Conservation (phyloP, 345 rosid genomes). For the Theobroma cacao region DNA sequence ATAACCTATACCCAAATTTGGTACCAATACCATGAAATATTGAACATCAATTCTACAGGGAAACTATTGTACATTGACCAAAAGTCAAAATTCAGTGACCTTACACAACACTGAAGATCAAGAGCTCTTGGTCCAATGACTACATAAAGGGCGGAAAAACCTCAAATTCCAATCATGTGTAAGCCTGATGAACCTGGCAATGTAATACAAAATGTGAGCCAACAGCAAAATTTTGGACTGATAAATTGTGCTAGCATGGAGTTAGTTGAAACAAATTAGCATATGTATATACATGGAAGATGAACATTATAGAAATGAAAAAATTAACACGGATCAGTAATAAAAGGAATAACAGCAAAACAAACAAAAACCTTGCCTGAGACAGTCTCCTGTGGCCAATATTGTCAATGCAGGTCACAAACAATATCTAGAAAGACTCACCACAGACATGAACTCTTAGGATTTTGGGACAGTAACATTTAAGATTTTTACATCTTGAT, state of each 20-base stretch:
- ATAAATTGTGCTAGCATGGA: not conserved
- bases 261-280: not conserved
- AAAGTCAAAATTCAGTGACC: not conserved
- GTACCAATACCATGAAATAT: too few relatives aligned
- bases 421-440: not conserved
- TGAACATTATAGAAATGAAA: not conserved
- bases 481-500: slow-evolving; percentile 85
- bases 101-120: not conserved
- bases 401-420: not conserved
- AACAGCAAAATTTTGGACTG: not conserved
- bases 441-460: slow-evolving; percentile 16
- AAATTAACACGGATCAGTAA: not conserved
- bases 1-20: too few relatives aligned
- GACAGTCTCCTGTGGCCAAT: not conserved
- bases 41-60: not conserved
- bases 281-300: not conserved
- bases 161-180: not conserved
- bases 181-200: not conserved
- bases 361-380: not conserved
- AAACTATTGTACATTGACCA: not conserved
- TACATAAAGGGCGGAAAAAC: not conserved
- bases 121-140: not conserved
- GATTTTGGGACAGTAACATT: slow-evolving; percentile 85
- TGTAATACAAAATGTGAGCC: not conserved
- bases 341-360: not conserved